Conservation (phyloP, 2,329 filamentous ascomycete genomes). For the Fusarium pseudoanthophilum region DNA sequence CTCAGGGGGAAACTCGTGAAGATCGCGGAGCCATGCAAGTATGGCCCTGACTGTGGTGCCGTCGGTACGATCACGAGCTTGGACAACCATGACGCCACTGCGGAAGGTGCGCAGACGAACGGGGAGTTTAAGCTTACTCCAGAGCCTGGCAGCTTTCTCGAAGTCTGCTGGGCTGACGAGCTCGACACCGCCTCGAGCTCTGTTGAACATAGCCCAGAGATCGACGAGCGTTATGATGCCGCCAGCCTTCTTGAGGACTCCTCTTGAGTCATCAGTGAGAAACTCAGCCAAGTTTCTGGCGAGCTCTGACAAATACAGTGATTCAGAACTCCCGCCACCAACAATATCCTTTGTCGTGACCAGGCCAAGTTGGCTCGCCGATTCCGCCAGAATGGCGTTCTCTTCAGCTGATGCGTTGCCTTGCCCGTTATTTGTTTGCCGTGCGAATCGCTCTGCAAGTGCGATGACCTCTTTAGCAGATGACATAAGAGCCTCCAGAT, state of each 20-base stretch:
- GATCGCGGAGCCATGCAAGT: constrained; percentile 78
- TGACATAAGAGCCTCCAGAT: constrained; percentile 95
- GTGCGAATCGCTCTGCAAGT: constrained; percentile 87
- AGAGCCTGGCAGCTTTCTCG: constrained; percentile 86
- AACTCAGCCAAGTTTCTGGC: constrained; percentile 89
- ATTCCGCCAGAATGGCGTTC: constrained; percentile 80
- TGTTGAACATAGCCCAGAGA: constrained; percentile 94
- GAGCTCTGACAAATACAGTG: constrained; percentile 88
- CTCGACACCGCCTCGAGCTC: constrained; percentile 91
- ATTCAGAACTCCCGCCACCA: constrained; percentile 77
- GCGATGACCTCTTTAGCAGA: constrained; percentile 96
- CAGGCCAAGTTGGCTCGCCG: constrained; percentile 80
- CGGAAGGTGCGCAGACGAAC: constrained; percentile 89
- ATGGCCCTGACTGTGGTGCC: constrained; percentile 86
- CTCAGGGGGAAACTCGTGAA: constrained; percentile 73
- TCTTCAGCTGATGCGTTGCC: constrained; percentile 75
- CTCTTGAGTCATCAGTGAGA: constrained; percentile 83
- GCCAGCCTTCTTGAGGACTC: constrained; percentile 80
- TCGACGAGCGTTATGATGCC: constrained; percentile 92
- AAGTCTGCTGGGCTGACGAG: constrained; percentile 93
- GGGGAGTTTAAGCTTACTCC: constrained; percentile 88
- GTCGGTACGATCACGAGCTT: constrained; percentile 87
- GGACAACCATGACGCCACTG: constrained; percentile 93
- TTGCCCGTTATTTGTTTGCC: constrained; percentile 69
- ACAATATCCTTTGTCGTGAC: constrained; percentile 97